A percentile compares a stretch with the other conserved stretches of the same genome.
phyloP scores from a whole-genome alignment of 306 rosid genomes.

The Prunus dulcis region DNA sequence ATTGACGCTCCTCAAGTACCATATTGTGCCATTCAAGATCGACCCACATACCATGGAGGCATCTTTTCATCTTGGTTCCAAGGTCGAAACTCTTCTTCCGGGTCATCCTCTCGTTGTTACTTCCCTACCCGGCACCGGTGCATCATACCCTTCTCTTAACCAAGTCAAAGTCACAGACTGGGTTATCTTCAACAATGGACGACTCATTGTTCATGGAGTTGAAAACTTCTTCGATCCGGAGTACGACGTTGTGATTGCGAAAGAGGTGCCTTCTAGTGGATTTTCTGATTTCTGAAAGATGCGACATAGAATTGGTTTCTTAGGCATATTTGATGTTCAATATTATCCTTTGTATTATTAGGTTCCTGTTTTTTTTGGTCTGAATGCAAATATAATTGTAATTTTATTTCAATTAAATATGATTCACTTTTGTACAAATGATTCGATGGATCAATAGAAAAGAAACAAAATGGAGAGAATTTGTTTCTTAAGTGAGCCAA shows the following conservation, averaged over 20 bases:
- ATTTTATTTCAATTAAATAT: too few relatives aligned
- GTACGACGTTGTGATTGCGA: not conserved
- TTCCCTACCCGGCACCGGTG: not conserved
- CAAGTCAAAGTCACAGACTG: not conserved
- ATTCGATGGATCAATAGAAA: too few relatives aligned
- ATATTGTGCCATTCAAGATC: not conserved
- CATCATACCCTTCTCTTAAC: not conserved
- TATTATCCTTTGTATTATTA: too few relatives aligned
- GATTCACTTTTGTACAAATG: too few relatives aligned
- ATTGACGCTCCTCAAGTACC: not conserved
- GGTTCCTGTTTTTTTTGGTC: too few relatives aligned
- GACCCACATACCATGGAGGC: not conserved
- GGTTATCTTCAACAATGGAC: conserved; percentile 6
- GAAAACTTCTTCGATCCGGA: conserved; percentile 3
- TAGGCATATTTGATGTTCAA: too few relatives aligned
- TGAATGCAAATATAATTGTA: too few relatives aligned
- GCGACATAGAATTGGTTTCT: too few relatives aligned
- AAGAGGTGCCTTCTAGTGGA: not conserved
- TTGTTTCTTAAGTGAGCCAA: too few relatives aligned
- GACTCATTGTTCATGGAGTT: conserved; percentile 3
- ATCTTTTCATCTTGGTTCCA: conserved; percentile 3
- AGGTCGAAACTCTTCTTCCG: conserved; percentile 1
- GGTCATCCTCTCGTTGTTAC: conserved; percentile 6
- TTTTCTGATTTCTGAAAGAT: too few relatives aligned
- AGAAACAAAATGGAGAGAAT: too few relatives aligned